Evolutionary conservation across 768 basidiomycete species (phyloP), one percentile per base, ranked within the genome.

Genomic region (Pseudohyphozyma bogoriensis): DNA sequence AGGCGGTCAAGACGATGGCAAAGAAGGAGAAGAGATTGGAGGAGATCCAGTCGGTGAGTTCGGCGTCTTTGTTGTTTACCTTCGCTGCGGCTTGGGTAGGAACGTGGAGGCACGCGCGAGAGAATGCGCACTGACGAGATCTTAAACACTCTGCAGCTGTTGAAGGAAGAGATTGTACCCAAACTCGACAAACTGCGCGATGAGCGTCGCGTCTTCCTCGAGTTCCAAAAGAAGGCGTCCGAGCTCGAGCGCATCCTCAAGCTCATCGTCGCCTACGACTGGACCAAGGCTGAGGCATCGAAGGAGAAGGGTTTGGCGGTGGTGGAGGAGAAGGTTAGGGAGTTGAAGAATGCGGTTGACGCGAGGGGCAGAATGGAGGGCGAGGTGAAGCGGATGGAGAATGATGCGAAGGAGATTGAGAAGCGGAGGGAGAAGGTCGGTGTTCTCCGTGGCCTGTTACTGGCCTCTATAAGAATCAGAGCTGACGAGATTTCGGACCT

Each of bases 11-110:
- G 74, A 95, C 89, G 0, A 99, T 99, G 86, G 80, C 80, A 29
- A 96, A 93, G 80, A 97, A 97, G 76, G 89, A 97, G 66, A 96
- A 93, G 75, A 85, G 86, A 62, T 86, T 97, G 18, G 83, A 87
- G 59, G 92, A 97, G 74, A 84, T 95, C 70, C 85, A 81, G 20
- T 78, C 82, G 2, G 76, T 77, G 50, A 66, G 76, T 72, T 11
- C 9, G 46, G 45, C 10, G 11, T n/a, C 9, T n/a, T n/a, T n/a
- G n/a, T n/a, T n/a, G n/a, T n/a, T n/a, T n/a, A n/a, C n/a, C n/a
- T n/a, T n/a, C n/a, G n/a, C n/a, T n/a, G n/a, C n/a, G n/a, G n/a
- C n/a, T n/a, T 42, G 31, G 54, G 10, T 18, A 35, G 31, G 42
- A 29, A 37, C 36, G 40, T 16, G 33, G 40, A 51, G 26, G 44